phyloP scores from a whole-genome alignment of 225 moss, liverwort and hornwort genomes.

The Lunularia cruciata region DNA sequence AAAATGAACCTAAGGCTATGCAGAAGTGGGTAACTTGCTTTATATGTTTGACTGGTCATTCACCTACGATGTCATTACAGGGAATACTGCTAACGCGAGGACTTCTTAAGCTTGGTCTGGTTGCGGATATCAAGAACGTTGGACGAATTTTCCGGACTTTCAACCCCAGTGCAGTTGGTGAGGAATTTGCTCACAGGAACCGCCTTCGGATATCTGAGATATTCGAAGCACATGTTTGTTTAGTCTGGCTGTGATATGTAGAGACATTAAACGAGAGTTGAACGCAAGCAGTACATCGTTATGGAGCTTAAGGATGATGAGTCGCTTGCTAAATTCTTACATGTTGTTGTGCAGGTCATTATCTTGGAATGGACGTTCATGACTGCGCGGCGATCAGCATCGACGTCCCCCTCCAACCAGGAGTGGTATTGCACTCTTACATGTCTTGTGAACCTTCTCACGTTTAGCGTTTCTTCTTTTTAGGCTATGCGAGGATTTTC shows the following conservation, averaged over 20 bases:
- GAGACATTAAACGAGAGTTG: too few species aligned
- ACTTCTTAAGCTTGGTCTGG: slow-evolving; percentile 75
- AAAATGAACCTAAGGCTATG: too few species aligned
- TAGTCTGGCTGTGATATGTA: not conserved
- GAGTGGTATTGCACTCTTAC: slow-evolving; percentile 57
- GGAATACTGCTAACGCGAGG: slow-evolving; percentile 65
- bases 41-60: too few species aligned
- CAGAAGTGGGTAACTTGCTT: too few species aligned
- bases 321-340: not conserved
- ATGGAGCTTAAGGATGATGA: too few species aligned
- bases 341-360: slow-evolving; percentile 64
- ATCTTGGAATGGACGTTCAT: slow-evolving; percentile 96
- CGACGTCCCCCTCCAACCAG: slow-evolving; percentile 81
- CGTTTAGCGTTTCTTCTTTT: too few species aligned
- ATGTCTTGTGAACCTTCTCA: not conserved
- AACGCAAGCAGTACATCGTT: too few species aligned
- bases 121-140: slow-evolving; percentile 52
- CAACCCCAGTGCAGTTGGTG: slow-evolving; percentile 88
- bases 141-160: slow-evolving; percentile 57
- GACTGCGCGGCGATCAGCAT: slow-evolving; percentile 75
- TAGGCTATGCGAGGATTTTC: not conserved
- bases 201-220: too few species aligned
- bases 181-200: too few species aligned
- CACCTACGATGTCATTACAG: too few species aligned
- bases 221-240: not conserved